These are phyloP conservation scores for Annulohypoxylon stygium DNA, from an alignment of 495 filamentous ascomycete genomes.

Conservation along the genomic window DNA sequence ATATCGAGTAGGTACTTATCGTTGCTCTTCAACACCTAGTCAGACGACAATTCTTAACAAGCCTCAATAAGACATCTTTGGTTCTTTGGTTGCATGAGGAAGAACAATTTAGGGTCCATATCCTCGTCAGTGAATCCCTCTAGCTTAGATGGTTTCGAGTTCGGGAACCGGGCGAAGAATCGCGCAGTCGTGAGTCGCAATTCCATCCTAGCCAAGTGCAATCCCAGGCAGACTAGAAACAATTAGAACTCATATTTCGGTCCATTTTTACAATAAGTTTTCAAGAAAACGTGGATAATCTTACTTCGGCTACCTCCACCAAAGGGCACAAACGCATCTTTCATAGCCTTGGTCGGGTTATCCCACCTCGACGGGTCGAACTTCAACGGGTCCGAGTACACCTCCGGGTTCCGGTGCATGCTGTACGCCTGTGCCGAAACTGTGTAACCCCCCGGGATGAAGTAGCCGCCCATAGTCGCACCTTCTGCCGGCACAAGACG, in stretches of 20 bases:
- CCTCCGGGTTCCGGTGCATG: slow-evolving; percentile 53
- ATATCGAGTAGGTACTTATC: not conserved
- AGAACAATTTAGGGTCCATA: slow-evolving; percentile 59
- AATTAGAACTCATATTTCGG: slow-evolving; percentile 45
- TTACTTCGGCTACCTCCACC: slow-evolving; percentile 60
- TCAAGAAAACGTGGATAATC: slow-evolving; percentile 1
- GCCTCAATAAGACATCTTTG: slow-evolving; percentile 62
- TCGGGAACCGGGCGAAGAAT: slow-evolving; percentile 53
- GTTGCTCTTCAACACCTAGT: not conserved
- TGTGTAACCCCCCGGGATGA: slow-evolving; percentile 45
- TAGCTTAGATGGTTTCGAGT: slow-evolving; percentile 41
- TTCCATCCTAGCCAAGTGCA: slow-evolving; percentile 53
- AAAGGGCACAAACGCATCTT: slow-evolving; percentile 66
- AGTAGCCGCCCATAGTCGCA: slow-evolving; percentile 40
- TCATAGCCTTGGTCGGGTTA: slow-evolving; percentile 63
- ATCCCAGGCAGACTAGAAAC: slow-evolving; percentile 55
- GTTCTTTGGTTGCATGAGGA: slow-evolving; percentile 59
- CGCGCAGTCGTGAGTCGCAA: slow-evolving; percentile 48
- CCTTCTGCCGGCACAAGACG: slow-evolving; percentile 46
- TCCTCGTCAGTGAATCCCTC: slow-evolving; percentile 62
- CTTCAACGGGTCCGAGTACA: slow-evolving; percentile 53
- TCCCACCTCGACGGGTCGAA: slow-evolving; percentile 52
- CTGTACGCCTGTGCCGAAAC: slow-evolving; percentile 57
- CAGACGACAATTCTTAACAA: not conserved
- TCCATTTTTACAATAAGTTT: too few species aligned